Evolutionary conservation across 2,329 filamentous ascomycete species (phyloP).

Genomic region (Harringtonia aguacate): DNA sequence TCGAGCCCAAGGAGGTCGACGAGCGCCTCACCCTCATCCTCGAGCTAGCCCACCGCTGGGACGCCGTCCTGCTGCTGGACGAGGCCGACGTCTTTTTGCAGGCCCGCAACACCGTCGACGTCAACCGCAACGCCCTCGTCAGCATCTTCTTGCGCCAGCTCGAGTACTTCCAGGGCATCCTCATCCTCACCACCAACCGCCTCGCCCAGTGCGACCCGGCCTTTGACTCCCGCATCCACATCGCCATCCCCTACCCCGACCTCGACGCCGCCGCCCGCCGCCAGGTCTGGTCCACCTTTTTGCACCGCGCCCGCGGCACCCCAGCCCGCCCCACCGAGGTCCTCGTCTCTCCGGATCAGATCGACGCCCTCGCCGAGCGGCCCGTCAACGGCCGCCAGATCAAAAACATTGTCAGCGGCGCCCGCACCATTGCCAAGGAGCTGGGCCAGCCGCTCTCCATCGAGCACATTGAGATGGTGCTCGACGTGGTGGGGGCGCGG

Average conservation of each 20-base stretch:
- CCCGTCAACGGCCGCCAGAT: conserved; percentile 22
- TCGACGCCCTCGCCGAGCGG: conserved; percentile 14
- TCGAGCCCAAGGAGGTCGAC: conserved; percentile 22
- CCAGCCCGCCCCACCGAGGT: neutral
- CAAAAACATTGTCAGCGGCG: conserved; percentile 20
- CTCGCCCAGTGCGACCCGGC: too few relatives aligned
- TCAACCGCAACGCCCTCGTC: conserved; percentile 10
- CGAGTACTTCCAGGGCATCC: conserved; percentile 13
- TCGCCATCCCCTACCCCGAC: neutral
- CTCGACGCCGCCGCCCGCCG: conserved; percentile 11
- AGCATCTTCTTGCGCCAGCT: conserved; percentile 20
- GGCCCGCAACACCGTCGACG: conserved; percentile 1
- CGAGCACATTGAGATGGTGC: conserved; percentile 20
- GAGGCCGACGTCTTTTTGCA: conserved; percentile 15
- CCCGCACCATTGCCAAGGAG: conserved; percentile 20
- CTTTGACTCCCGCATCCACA: too few relatives aligned
- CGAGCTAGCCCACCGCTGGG: conserved; percentile 10
- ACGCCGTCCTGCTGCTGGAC: conserved; percentile 16
- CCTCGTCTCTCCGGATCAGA: conserved; percentile 5
- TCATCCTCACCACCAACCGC: conserved; percentile 7
- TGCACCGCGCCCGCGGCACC: neutral
- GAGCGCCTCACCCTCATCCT: conserved; percentile 18
- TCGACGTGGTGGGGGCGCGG: conserved; percentile 4
- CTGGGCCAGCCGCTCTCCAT: conserved; percentile 18
- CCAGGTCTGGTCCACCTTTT: conserved; percentile 13